Evolutionary conservation across 2,329 filamentous ascomycete species (phyloP).

Genomic region (Aspergillus quadricinctus): DNA sequence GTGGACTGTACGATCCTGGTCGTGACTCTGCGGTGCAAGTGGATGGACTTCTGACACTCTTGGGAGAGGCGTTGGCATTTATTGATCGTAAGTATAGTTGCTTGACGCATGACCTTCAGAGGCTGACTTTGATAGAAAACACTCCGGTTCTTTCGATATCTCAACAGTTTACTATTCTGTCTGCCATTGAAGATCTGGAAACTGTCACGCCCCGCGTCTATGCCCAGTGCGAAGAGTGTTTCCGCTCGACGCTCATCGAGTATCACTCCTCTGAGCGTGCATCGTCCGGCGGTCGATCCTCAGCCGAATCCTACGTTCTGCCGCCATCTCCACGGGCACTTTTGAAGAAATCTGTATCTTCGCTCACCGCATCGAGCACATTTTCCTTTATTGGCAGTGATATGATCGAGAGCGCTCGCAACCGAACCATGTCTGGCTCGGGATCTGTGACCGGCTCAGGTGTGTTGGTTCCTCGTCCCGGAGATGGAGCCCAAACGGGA

Average conservation of each 20-base stretch:
- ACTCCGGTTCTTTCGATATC: constrained; percentile 60
- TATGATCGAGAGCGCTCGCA: constrained; percentile 53
- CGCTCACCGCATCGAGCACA: constrained; percentile 52
- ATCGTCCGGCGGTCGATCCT: constrained; percentile 5
- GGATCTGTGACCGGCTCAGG: constrained; percentile 53
- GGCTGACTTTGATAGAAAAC: constrained; percentile 40
- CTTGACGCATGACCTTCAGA: not conserved
- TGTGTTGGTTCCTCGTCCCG: constrained; percentile 39
- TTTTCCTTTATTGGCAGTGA: constrained; percentile 71
- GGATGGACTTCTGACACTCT: constrained; percentile 75
- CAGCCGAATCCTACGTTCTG: constrained; percentile 17
- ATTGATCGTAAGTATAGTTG: constrained; percentile 51
- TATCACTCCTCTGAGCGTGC: constrained; percentile 53
- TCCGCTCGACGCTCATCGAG: constrained; percentile 69
- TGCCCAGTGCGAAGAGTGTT: constrained; percentile 70
- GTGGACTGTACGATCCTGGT: constrained; percentile 78
- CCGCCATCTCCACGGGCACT: constrained; percentile 59
- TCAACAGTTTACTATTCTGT: constrained; percentile 71
- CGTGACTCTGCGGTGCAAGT: constrained; percentile 81
- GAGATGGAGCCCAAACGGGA: constrained; percentile 15
- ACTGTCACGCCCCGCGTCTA: constrained; percentile 71
- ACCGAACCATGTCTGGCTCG: constrained; percentile 29
- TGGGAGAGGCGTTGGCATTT: constrained; percentile 79
- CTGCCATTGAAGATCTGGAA: constrained; percentile 74
- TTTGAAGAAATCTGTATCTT: constrained; percentile 59